Conservation (phyloP, 1,139 yeast species). For the Suhomyces terraborum region DNA sequence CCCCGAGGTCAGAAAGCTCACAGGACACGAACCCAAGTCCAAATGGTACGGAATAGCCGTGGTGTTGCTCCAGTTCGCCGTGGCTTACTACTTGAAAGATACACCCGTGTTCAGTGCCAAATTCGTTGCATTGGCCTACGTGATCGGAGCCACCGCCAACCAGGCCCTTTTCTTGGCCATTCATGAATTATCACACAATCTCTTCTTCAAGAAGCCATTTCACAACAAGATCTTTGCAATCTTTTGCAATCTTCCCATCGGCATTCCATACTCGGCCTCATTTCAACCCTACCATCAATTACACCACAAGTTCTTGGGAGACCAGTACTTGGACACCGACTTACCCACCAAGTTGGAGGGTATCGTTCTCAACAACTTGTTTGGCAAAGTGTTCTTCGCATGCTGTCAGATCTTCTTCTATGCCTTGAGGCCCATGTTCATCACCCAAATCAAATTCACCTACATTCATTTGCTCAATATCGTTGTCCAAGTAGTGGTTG, state of each 20-base stretch:
- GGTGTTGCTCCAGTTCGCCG: conserved; percentile 60
- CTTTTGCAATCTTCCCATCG: conserved; percentile 80
- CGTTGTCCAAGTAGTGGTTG: conserved; percentile 58
- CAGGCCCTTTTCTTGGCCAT: conserved; percentile 85
- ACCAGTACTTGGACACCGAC: conserved; percentile 80
- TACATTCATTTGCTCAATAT: conserved; percentile 73
- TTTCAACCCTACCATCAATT: conserved; percentile 90
- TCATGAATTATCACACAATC: conserved; percentile 84
- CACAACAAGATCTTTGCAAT: conserved; percentile 79
- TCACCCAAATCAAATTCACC: conserved; percentile 74
- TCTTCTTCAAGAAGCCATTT: conserved; percentile 78
- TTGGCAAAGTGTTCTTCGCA: conserved; percentile 90
- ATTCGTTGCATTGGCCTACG: conserved; percentile 66
- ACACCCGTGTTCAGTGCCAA: conserved; percentile 55
- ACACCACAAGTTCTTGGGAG: conserved; percentile 92
- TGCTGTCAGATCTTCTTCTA: conserved; percentile 87
- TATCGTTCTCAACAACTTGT: conserved; percentile 64
- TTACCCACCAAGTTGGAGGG: conserved; percentile 83
- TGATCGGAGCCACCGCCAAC: conserved; percentile 82
- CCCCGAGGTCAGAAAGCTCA: conserved; percentile 77
- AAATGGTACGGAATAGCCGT: conserved; percentile 72
- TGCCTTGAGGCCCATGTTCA: conserved; percentile 86
- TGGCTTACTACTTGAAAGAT: conserved; percentile 62
- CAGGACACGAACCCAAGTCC: conserved; percentile 86
- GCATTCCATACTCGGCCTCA: conserved; percentile 87